These are phyloP conservation scores for Niebla homalea DNA, from an alignment of 495 filamentous ascomycete genomes.

Conservation along the genomic window DNA sequence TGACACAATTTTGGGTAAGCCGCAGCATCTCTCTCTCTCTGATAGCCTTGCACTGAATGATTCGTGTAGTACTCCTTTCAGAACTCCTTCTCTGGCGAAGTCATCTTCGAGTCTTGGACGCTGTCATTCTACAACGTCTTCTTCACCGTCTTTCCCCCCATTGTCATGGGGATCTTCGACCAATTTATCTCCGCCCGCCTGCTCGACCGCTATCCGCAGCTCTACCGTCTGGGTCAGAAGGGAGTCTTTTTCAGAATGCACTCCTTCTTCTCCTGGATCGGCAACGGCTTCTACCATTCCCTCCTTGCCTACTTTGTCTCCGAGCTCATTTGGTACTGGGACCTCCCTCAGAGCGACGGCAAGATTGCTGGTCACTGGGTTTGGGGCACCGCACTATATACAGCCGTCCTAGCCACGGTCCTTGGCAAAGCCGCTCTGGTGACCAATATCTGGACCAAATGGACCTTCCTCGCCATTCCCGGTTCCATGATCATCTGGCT, in stretches of 20 bases:
- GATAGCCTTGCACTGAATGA: slow-evolving; percentile 21
- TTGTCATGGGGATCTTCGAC: slow-evolving; percentile 93
- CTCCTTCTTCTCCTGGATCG: slow-evolving; percentile 85
- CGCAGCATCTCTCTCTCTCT: not conserved
- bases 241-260: slow-evolving; percentile 85
- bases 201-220: slow-evolving; percentile 93
- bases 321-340: slow-evolving; percentile 64
- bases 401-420: slow-evolving; percentile 77
- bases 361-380: slow-evolving; percentile 87
- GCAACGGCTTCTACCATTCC: slow-evolving; percentile 92
- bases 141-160: slow-evolving; percentile 87
- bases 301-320: slow-evolving; percentile 78
- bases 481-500: slow-evolving; percentile 89
- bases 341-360: slow-evolving; percentile 63
- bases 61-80: slow-evolving; percentile 76
- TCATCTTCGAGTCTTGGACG: slow-evolving; percentile 99
- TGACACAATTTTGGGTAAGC: slow-evolving; percentile 97
- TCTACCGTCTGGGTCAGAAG: slow-evolving; percentile 87
- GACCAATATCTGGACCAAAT: slow-evolving; percentile 98
- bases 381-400: slow-evolving; percentile 89
- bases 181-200: slow-evolving; percentile 94
- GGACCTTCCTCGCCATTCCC: slow-evolving; percentile 88
- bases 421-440: slow-evolving; percentile 91
- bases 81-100: slow-evolving; percentile 93
- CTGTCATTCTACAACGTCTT: slow-evolving; percentile 99